Conservation (phyloP, 306 rosid genomes). For the Prunus salicina region DNA sequence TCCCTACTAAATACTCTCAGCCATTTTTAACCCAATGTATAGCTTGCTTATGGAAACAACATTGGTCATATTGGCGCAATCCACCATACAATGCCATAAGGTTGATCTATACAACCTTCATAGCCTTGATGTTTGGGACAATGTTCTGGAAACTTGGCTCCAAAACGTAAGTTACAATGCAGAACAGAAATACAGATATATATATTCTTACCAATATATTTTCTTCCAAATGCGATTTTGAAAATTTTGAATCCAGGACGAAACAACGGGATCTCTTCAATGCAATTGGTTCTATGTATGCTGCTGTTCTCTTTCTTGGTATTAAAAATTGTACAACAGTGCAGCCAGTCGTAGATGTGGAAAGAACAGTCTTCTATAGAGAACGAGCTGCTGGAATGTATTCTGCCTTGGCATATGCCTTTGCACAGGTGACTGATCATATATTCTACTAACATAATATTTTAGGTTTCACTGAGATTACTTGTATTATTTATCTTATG, state of each 20-base stretch:
- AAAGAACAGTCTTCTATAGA: conserved; percentile 49
- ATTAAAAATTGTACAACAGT: conserved; percentile 34
- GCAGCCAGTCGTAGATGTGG: conserved; percentile 39
- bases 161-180: conserved; percentile 38
- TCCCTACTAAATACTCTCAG: conserved; percentile 40
- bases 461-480: neutral
- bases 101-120: conserved; percentile 34
- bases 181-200: neutral
- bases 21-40: conserved; percentile 45
- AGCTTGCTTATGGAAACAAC: conserved; percentile 64
- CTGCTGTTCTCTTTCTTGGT: conserved; percentile 45
- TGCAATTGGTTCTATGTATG: conserved; percentile 50
- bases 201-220: neutral
- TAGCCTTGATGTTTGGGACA: conserved; percentile 47
- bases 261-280: conserved; percentile 44
- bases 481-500: neutral
- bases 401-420: conserved; percentile 45
- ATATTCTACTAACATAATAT: neutral
- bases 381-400: conserved; percentile 57
- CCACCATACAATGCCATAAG: conserved; percentile 44
- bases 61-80: conserved; percentile 68
- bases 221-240: conserved; percentile 8
- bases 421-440: conserved; percentile 33
- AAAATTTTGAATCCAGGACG: neutral
- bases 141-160: conserved; percentile 66